Evolutionary conservation across 169 alveolate species (phyloP).

Genomic region (Plasmodium knowlesi): DNA sequence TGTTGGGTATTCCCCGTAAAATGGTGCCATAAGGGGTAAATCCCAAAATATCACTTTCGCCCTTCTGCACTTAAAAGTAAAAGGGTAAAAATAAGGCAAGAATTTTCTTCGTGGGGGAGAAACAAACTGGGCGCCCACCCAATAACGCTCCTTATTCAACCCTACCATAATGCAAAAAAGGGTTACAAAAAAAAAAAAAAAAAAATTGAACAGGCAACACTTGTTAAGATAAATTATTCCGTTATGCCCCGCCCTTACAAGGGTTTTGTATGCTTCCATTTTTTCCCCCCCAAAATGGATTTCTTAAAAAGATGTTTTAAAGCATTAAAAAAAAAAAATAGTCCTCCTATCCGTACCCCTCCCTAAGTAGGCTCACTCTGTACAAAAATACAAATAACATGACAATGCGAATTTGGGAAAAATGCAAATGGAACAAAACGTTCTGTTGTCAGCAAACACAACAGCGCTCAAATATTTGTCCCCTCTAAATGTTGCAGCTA

Average conservation of each 20-base stretch:
- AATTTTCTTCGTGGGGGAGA: not conserved
- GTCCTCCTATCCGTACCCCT: not conserved
- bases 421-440: not conserved
- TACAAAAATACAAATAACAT: not conserved
- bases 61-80: not conserved
- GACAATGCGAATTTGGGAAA: not conserved
- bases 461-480: not conserved
- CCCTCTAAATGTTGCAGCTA: not conserved
- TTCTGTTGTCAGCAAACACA: not conserved
- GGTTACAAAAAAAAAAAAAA: not conserved
- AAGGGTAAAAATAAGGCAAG: not conserved
- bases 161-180: not conserved
- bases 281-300: not conserved
- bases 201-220: not conserved
- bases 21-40: not conserved
- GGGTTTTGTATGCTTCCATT: not conserved
- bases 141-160: not conserved
- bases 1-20: not conserved
- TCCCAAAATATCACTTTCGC: not conserved
- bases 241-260: not conserved
- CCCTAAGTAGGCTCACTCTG: not conserved
- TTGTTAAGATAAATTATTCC: not conserved
- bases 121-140: not conserved
- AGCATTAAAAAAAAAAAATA: not conserved
- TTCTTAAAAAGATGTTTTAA: not conserved